These are phyloP conservation scores for Cercis canadensis DNA, from an alignment of 306 rosid species.

Conservation along the genomic window DNA sequence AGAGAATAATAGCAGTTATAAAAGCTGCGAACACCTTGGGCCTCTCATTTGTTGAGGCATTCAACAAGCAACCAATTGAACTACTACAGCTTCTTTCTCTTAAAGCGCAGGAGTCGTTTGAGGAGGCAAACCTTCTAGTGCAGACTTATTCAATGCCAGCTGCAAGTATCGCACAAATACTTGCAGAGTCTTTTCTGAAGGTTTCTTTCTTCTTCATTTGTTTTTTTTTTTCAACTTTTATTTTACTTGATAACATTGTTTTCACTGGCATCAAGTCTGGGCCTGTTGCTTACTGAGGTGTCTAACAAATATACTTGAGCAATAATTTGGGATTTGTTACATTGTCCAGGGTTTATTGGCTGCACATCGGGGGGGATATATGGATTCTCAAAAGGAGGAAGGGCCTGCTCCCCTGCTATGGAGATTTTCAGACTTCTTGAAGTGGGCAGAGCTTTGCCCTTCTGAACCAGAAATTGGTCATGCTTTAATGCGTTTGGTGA, in stretches of 20 bases:
- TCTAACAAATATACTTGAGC: slow-evolving; percentile 4
- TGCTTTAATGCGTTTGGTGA: slow-evolving; percentile 97
- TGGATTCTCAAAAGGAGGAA: slow-evolving; percentile 97
- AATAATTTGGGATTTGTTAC: slow-evolving; percentile 31
- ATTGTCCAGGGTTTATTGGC: slow-evolving; percentile 84
- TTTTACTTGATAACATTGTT: neutral
- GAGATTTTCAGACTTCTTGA: slow-evolving; percentile 97
- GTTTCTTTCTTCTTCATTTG: slow-evolving; percentile 47
- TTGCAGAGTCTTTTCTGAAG: slow-evolving; percentile 96
- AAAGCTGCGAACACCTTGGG: slow-evolving; percentile 90
- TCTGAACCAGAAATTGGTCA: slow-evolving; percentile 97
- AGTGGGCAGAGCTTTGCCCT: slow-evolving; percentile 98
- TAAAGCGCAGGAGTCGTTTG: slow-evolving; percentile 97
- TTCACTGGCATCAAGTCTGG: neutral
- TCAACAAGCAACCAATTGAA: slow-evolving; percentile 87
- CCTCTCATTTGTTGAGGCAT: slow-evolving; percentile 83
- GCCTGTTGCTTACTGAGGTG: slow-evolving; percentile 15
- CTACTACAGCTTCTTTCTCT: slow-evolving; percentile 93
- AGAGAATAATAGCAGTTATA: slow-evolving; percentile 82
- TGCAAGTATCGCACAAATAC: slow-evolving; percentile 92
- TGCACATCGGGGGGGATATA: slow-evolving; percentile 99
- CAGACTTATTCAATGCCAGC: slow-evolving; percentile 91
- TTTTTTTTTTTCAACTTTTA: neutral
- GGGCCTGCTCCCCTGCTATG: slow-evolving; percentile 96
- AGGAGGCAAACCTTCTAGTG: slow-evolving; percentile 87